phyloP scores from a whole-genome alignment of 75 land plant species.

The Chamaecyparis obtusa region DNA sequence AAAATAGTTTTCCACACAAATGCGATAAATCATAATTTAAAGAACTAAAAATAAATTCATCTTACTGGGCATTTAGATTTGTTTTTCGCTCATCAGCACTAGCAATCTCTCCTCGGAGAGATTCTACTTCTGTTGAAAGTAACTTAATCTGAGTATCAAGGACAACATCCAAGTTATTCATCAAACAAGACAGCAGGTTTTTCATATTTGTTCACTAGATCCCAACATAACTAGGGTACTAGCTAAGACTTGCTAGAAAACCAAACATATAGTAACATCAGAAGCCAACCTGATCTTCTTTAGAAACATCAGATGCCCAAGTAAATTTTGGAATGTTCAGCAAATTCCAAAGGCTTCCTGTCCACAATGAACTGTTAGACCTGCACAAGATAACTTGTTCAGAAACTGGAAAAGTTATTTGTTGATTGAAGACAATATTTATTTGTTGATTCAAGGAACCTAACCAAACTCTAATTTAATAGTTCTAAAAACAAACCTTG shows the following conservation, averaged over 20 bases:
- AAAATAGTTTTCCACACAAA: not conserved
- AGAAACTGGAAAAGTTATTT: not conserved
- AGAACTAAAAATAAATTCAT: not conserved
- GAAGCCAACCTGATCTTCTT: constrained; percentile 50
- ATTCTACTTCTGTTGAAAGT: constrained; percentile 61
- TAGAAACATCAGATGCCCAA: constrained; percentile 38
- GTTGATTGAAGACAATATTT: not conserved
- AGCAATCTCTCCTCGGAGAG: constrained; percentile 78
- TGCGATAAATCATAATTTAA: not conserved
- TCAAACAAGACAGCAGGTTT: not conserved
- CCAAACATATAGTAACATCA: not conserved
- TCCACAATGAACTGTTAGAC: constrained; percentile 25
- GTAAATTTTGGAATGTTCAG: constrained; percentile 40
- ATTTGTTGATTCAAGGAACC: not conserved
- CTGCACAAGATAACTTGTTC: constrained; percentile 16
- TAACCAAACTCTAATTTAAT: not conserved
- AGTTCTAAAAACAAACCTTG: not conserved
- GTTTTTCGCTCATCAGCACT: constrained; percentile 84
- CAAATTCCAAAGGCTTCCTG: constrained; percentile 43
- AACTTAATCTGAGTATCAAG: constrained; percentile 51
- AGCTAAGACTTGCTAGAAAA: not conserved
- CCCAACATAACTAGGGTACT: not conserved
- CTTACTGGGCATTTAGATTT: constrained; percentile 83
- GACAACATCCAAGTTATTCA: not conserved
- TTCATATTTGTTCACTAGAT: not conserved